These are phyloP conservation scores for Chaetomiaceae sp. DNA, from an alignment of 2,329 filamentous ascomycete species.

Conservation along the genomic window DNA sequence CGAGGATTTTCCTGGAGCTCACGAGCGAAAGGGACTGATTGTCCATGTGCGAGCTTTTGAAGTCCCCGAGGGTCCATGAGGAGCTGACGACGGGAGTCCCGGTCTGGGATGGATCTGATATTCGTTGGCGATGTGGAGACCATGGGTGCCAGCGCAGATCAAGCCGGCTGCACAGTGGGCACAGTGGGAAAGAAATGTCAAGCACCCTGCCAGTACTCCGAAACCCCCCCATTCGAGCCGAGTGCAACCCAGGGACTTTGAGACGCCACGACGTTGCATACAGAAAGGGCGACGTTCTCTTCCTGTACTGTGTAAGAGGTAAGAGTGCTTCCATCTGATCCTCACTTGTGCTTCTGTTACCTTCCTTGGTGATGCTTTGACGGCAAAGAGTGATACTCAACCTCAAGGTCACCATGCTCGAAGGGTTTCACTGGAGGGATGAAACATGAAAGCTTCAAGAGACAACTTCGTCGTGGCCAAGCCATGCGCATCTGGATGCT, in stretches of 20 bases:
- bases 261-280: background rate
- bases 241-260: constrained; percentile 5
- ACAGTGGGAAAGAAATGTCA: constrained; percentile 6
- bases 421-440: background rate
- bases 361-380: background rate
- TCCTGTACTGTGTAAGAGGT: background rate
- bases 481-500: background rate
- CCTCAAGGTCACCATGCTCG: no score
- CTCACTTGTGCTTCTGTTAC: no score
- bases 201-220: constrained; percentile 3
- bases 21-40: background rate
- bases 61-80: background rate
- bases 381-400: no score
- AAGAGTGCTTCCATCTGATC: no score
- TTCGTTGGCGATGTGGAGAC: constrained; percentile 11
- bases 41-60: background rate
- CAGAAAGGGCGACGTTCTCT: background rate
- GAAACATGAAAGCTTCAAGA: background rate
- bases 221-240: background rate
- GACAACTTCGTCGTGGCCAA: background rate
- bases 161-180: constrained; percentile 11
- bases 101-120: constrained; percentile 14
- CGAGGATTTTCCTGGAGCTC: background rate
- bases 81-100: background rate
- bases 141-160: background rate